phyloP scores from a whole-genome alignment of 2,329 filamentous ascomycete species.

The Cordyceps cicadae region DNA sequence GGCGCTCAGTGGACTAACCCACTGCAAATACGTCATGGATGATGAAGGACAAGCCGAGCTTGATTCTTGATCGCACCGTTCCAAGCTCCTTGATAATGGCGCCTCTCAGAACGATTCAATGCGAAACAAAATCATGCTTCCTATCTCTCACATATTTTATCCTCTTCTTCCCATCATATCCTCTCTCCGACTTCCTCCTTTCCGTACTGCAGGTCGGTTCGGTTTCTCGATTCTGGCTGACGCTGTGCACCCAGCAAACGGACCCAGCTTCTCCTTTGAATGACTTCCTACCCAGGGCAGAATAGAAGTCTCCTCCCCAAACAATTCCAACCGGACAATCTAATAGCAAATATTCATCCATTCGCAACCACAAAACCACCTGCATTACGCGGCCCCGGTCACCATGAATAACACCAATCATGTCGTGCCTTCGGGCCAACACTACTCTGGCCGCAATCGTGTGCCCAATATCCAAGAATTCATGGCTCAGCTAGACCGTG shows the following conservation, averaged over 20 bases:
- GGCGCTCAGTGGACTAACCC: neutral
- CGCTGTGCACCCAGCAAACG: too few relatives aligned
- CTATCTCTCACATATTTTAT: neutral
- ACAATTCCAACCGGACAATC: neutral
- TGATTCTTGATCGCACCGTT: neutral
- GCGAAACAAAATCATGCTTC: neutral
- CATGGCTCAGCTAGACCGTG: slow-evolving; percentile 65
- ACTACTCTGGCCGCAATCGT: slow-evolving; percentile 76
- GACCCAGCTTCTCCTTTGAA: too few relatives aligned
- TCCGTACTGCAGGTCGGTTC: too few relatives aligned
- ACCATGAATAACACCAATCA: slow-evolving; percentile 33
- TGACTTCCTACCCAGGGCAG: too few relatives aligned
- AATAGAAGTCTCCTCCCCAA: too few relatives aligned
- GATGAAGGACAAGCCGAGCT: neutral
- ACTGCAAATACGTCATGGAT: slow-evolving; percentile 11
- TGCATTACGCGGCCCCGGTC: neutral
- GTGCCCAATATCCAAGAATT: slow-evolving; percentile 85
- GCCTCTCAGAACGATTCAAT: too few relatives aligned
- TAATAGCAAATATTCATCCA: neutral
- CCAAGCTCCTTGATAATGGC: neutral
- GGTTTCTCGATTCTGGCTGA: too few relatives aligned
- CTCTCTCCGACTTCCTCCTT: too few relatives aligned
- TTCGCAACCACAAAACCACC: too few relatives aligned
- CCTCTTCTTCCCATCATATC: too few relatives aligned
- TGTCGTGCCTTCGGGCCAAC: slow-evolving; percentile 44